phyloP scores from a whole-genome alignment of 495 filamentous ascomycete genomes.

The Aspergillus funiculosus region DNA sequence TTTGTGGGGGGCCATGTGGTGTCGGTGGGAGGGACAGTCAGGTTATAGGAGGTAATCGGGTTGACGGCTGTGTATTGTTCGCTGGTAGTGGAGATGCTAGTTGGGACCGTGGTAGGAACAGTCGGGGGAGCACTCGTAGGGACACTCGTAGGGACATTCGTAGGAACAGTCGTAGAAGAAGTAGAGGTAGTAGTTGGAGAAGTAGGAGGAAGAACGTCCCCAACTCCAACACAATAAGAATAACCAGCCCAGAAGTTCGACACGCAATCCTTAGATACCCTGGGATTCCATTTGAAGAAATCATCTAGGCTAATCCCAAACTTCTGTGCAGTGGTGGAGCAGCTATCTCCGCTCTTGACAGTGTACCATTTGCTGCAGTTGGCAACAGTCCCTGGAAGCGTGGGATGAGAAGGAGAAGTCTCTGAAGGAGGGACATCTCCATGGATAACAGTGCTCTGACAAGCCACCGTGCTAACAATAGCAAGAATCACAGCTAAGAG shows the following conservation, averaged over 20 bases:
- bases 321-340: constrained; percentile 4
- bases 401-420: constrained; percentile 10
- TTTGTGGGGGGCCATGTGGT: constrained; percentile 19
- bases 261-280: constrained; percentile 18
- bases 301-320: constrained; percentile 15
- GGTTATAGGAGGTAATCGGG: constrained; percentile 9
- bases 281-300: constrained; percentile 23
- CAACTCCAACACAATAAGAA: constrained; percentile 18
- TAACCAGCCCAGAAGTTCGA: constrained; percentile 11
- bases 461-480: too few species aligned
- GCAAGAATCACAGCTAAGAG: background rate
- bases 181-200: background rate
- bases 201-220: background rate
- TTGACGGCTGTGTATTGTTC: constrained; percentile 7
- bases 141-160: background rate
- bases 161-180: background rate
- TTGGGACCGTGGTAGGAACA: background rate
- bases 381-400: constrained; percentile 11
- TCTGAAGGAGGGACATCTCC: background rate
- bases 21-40: constrained; percentile 1
- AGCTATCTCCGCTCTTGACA: constrained; percentile 20
- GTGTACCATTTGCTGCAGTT: constrained; percentile 22
- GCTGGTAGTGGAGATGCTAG: background rate
- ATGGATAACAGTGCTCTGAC: too few species aligned
- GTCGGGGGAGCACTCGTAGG: background rate